Evolutionary conservation across 1,139 yeast species (phyloP).

Genomic region (Pichiaceae sp.): DNA sequence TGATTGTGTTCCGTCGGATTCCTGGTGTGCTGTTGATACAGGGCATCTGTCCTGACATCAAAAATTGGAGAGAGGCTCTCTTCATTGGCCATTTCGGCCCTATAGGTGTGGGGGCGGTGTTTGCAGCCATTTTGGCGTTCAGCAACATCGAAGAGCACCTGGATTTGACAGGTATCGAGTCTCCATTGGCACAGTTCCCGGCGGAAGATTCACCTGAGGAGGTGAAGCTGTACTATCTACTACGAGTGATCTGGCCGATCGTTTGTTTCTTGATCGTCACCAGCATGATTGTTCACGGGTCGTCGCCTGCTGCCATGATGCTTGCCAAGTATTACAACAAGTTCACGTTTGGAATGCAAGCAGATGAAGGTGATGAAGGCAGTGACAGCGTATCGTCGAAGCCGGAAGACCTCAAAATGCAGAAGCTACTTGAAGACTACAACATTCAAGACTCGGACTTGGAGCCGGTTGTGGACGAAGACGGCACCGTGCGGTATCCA

Average conservation of each 20-base stretch:
- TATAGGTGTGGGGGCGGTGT: conserved; percentile 94
- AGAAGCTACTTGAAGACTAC: conserved; percentile 8
- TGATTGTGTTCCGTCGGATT: conserved; percentile 73
- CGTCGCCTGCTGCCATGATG: conserved; percentile 61
- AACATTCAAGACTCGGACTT: conserved; percentile 13
- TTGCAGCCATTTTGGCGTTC: conserved; percentile 77
- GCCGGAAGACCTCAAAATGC: conserved; percentile 1
- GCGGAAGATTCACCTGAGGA: conserved; percentile 24
- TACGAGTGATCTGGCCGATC: conserved; percentile 81
- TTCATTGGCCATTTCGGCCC: conserved; percentile 98
- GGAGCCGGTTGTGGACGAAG: conserved; percentile 19
- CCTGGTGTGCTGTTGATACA: conserved; percentile 78
- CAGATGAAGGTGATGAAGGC: not conserved
- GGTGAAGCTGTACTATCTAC: conserved; percentile 53
- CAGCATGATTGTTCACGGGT: conserved; percentile 89
- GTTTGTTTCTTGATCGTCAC: conserved; percentile 76
- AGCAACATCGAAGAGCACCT: conserved; percentile 21
- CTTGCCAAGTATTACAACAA: conserved; percentile 1
- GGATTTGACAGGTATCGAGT: conserved; percentile 24
- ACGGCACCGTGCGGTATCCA: conserved; percentile 22
- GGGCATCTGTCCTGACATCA: conserved; percentile 78
- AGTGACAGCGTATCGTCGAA: not conserved
- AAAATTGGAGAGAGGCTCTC: conserved; percentile 89
- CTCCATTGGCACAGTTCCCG: conserved; percentile 51
- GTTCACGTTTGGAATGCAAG: not conserved